These are phyloP conservation scores for Penicillium crystallinum DNA, from an alignment of 495 filamentous ascomycete species.

Conservation along the genomic window DNA sequence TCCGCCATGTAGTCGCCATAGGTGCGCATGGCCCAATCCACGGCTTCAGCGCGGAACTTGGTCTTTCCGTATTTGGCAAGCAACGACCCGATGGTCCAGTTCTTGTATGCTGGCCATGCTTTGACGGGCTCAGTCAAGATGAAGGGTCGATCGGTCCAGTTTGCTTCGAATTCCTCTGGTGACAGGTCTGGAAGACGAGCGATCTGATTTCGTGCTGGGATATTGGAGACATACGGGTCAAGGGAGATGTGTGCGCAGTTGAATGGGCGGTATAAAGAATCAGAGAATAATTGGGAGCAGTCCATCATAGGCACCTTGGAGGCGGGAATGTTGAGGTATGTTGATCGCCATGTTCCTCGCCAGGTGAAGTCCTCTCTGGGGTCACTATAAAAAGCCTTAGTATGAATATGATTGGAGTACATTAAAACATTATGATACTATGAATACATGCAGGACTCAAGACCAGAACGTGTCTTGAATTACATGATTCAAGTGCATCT, in stretches of 20 bases:
- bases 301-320: conserved; percentile 48
- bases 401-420: not conserved
- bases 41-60: conserved; percentile 83
- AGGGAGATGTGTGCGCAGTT: conserved; percentile 75
- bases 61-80: conserved; percentile 57
- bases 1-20: conserved; percentile 84
- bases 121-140: conserved; percentile 82
- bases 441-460: not conserved
- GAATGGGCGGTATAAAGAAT: conserved; percentile 86
- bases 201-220: conserved; percentile 71
- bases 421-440: not conserved
- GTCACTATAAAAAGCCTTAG: conserved; percentile 22
- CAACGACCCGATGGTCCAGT: conserved; percentile 67
- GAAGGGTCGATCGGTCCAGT: conserved; percentile 80
- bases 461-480: not conserved
- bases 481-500: conserved; percentile 3
- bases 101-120: conserved; percentile 70
- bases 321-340: conserved; percentile 59
- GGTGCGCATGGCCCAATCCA: conserved; percentile 79
- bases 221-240: conserved; percentile 58
- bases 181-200: conserved; percentile 62
- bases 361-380: conserved; percentile 55
- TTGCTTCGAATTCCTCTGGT: conserved; percentile 63
- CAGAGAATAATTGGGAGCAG: conserved; percentile 82
- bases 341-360: conserved; percentile 83